phyloP scores from a whole-genome alignment of 257 asterid genomes.

The Nicotiana tabacum region DNA sequence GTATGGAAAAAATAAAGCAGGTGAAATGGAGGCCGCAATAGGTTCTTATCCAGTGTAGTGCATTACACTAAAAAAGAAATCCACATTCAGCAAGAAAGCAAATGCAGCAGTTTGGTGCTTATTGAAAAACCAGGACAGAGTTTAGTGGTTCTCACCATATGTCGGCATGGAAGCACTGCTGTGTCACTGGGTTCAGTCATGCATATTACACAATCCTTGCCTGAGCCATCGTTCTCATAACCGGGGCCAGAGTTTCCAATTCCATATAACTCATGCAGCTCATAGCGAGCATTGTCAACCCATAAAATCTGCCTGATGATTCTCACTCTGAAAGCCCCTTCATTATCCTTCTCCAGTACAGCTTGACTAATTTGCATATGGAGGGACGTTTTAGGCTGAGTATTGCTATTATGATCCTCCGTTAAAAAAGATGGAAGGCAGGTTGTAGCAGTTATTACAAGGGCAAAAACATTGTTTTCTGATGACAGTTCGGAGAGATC shows the following conservation, averaged over 20 bases:
- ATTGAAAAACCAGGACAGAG: background rate
- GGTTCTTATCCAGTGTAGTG: background rate
- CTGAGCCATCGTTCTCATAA: conserved; percentile 39
- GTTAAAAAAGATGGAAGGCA: conserved; percentile 30
- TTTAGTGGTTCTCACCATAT: conserved; percentile 45
- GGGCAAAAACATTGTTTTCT: conserved; percentile 51
- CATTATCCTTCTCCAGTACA: conserved; percentile 37
- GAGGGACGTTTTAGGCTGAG: conserved; percentile 25
- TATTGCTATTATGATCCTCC: conserved; percentile 27
- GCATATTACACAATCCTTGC: conserved; percentile 75
- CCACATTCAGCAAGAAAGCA: background rate
- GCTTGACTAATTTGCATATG: conserved; percentile 66
- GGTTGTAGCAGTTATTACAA: conserved; percentile 58
- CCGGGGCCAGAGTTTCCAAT: conserved; percentile 44
- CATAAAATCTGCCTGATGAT: conserved; percentile 58
- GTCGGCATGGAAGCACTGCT: conserved; percentile 73
- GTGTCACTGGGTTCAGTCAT: conserved; percentile 70
- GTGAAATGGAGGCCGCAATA: background rate
- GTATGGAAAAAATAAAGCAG: background rate
- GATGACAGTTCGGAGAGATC: conserved; percentile 39
- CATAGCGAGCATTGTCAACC: conserved; percentile 57
- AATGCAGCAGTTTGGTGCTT: background rate
- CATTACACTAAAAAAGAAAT: background rate
- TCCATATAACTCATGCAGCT: conserved; percentile 69
- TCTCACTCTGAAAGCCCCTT: conserved; percentile 40